These are phyloP conservation scores for Tricholoma terreum DNA, from an alignment of 768 basidiomycete species.

Conservation along the genomic window DNA sequence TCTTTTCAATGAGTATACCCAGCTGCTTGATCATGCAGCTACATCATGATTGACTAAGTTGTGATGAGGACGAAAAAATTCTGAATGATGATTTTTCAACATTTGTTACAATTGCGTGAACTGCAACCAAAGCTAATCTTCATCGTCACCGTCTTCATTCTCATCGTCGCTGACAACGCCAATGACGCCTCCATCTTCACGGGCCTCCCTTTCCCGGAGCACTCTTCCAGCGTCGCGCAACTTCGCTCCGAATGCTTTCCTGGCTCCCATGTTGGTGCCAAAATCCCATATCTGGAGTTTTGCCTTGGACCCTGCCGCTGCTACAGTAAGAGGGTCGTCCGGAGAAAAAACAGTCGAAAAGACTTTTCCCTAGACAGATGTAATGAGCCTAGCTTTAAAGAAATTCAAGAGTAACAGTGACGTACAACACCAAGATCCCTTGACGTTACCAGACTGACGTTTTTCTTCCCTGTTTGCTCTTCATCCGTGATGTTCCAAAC, in stretches of 20 bases:
- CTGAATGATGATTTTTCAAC: too few species aligned
- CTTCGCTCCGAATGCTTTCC: slow-evolving; percentile 81
- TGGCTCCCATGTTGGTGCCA: slow-evolving; percentile 74
- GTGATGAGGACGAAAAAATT: too few species aligned
- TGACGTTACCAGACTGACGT: slow-evolving; percentile 81
- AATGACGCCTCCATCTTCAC: slow-evolving; percentile 58
- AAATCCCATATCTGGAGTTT: slow-evolving; percentile 96
- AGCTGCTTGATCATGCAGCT: neutral
- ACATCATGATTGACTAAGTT: neutral
- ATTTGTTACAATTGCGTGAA: too few species aligned
- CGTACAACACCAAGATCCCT: slow-evolving; percentile 88
- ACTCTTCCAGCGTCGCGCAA: slow-evolving; percentile 68
- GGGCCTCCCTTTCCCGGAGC: slow-evolving; percentile 57
- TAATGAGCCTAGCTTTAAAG: slow-evolving; percentile 1
- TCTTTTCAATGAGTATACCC: neutral
- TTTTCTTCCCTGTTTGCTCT: slow-evolving; percentile 57
- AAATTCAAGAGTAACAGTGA: slow-evolving; percentile 12
- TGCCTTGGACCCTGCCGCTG: slow-evolving; percentile 92
- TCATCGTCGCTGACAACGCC: slow-evolving; percentile 71
- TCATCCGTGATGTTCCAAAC: slow-evolving; percentile 88
- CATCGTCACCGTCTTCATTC: slow-evolving; percentile 44
- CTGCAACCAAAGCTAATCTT: neutral
- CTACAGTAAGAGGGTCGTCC: slow-evolving; percentile 90
- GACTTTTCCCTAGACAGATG: slow-evolving; percentile 90
- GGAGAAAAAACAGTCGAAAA: slow-evolving; percentile 92